phyloP scores from a whole-genome alignment of 164 flowering plant species.

The Piper betle region DNA sequence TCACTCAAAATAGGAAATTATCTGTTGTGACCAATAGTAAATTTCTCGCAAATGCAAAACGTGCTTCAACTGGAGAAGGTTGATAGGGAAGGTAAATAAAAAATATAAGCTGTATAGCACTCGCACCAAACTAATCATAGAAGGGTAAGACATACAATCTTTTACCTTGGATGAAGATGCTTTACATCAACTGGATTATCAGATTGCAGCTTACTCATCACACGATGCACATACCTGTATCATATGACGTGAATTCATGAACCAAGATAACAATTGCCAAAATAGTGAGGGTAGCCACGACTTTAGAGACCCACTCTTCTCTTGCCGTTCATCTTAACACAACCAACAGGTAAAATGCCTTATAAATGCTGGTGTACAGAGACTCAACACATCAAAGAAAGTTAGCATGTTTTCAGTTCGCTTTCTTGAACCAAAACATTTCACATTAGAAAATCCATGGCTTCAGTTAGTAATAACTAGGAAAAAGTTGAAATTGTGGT shows the following conservation, averaged over 20 bases:
- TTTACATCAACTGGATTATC: constrained; percentile 39
- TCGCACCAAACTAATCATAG: neutral
- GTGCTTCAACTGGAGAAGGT: too few relatives aligned
- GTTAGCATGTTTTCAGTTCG: neutral
- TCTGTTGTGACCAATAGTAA: too few relatives aligned
- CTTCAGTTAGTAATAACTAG: too few relatives aligned
- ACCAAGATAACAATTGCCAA: neutral
- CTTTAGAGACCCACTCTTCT: neutral
- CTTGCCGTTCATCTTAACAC: neutral
- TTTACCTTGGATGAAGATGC: constrained; percentile 67
- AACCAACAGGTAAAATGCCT: neutral
- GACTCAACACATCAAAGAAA: neutral
- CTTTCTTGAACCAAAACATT: neutral
- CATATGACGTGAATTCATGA: neutral
- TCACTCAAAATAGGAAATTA: neutral
- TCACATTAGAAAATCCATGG: too few relatives aligned
- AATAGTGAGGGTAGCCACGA: neutral
- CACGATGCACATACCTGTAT: constrained; percentile 78
- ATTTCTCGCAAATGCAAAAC: too few relatives aligned
- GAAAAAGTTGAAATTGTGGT: too few relatives aligned
- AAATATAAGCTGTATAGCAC: too few relatives aligned
- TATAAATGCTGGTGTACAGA: neutral
- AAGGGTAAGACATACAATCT: neutral
- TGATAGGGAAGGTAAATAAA: too few relatives aligned
- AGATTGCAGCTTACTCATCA: constrained; percentile 44